Evolutionary conservation across 129 eudicot species (phyloP).

Genomic region (Scalesia atractyloides): DNA sequence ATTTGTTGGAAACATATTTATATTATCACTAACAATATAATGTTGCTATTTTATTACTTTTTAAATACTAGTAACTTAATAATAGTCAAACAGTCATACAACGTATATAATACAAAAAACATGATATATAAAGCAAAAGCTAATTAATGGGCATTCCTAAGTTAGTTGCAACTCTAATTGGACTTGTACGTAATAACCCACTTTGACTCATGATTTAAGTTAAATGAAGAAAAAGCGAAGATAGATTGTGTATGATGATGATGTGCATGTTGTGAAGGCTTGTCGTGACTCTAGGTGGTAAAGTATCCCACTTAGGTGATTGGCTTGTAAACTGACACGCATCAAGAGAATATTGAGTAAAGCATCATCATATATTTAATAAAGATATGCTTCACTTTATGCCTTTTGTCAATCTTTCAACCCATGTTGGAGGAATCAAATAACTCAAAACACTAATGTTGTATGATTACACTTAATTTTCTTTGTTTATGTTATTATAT

Average conservation of each 20-base stretch:
- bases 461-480: not conserved
- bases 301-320: conserved; percentile 30
- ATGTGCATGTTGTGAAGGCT: conserved; percentile 18
- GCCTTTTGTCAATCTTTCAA: conserved; percentile 34
- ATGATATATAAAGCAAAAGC: too few relatives aligned
- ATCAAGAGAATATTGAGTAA: conserved; percentile 17
- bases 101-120: not conserved
- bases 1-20: too few relatives aligned
- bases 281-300: conserved; percentile 21
- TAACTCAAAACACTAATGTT: conserved; percentile 3
- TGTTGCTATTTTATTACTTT: too few relatives aligned
- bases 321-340: conserved; percentile 27
- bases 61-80: not conserved
- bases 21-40: too few relatives aligned
- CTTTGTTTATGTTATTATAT: not conserved
- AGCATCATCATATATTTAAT: conserved; percentile 37
- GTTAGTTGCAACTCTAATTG: not conserved
- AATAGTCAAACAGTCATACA: not conserved
- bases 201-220: not conserved
- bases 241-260: conserved; percentile 2
- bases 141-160: not conserved
- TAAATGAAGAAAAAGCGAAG: not conserved
- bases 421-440: conserved; percentile 42
- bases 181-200: not conserved
- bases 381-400: conserved; percentile 45